Conservation (phyloP, 1,284 basidiomycete species). For the Ustilago sp. region DNA sequence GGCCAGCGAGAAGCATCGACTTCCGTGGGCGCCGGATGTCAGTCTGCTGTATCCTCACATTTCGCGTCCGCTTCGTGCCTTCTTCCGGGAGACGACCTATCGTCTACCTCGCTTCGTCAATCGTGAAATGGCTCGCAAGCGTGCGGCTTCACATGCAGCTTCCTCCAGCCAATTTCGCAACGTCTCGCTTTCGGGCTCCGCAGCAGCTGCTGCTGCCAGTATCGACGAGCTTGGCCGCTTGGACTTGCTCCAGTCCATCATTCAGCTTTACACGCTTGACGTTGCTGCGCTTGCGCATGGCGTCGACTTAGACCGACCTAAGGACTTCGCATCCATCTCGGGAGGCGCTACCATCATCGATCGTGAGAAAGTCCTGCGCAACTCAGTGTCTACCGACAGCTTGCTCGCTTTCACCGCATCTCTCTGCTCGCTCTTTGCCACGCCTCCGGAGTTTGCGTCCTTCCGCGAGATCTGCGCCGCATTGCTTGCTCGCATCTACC, state of each 20-base stretch:
- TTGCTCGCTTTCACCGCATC: constrained; percentile 39
- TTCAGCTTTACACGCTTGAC: constrained; percentile 60
- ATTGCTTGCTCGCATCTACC: constrained; percentile 24
- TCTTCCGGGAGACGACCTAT: constrained; percentile 52
- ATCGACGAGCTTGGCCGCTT: constrained; percentile 51
- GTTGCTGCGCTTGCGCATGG: constrained; percentile 43
- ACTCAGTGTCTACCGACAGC: constrained; percentile 49
- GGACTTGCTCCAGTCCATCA: constrained; percentile 57
- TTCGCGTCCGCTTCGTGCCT: constrained; percentile 41
- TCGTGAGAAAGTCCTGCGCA: constrained; percentile 40
- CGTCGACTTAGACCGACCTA: constrained; percentile 25
- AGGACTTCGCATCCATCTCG: constrained; percentile 23
- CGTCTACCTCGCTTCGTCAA: constrained; percentile 43
- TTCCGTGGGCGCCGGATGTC: constrained; percentile 58
- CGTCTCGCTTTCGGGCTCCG: constrained; percentile 29
- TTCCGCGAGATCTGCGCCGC: constrained; percentile 32
- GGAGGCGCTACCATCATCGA: constrained; percentile 21
- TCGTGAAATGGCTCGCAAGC: constrained; percentile 35
- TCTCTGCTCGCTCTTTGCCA: constrained; percentile 30
- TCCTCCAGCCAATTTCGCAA: constrained; percentile 28
- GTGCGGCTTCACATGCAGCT: constrained; percentile 26
- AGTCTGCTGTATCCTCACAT: constrained; percentile 57
- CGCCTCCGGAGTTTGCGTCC: constrained; percentile 34
- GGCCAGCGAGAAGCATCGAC: constrained; percentile 46
- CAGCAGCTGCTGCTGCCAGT: constrained; percentile 29